Conservation (phyloP, 2,329 filamentous ascomycete genomes). For the Alternaria rosae region DNA sequence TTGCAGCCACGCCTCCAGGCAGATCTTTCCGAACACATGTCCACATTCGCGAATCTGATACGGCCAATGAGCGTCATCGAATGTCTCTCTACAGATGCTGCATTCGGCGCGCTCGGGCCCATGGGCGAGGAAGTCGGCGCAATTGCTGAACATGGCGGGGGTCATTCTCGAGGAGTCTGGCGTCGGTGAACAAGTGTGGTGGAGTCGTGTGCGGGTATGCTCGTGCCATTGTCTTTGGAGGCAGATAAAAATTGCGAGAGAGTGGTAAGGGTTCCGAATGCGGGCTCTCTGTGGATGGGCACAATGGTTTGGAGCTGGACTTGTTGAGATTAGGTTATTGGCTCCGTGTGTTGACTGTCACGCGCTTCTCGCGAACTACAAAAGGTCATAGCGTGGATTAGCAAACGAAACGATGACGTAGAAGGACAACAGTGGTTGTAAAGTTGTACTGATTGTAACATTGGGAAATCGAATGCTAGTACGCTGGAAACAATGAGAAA, state of each 20-base stretch:
- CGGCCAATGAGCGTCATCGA: background rate
- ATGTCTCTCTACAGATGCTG: background rate
- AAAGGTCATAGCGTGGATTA: background rate
- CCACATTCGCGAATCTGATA: background rate
- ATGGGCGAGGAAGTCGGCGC: background rate
- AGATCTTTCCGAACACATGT: background rate
- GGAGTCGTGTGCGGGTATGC: background rate
- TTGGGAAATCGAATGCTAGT: background rate
- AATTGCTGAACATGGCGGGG: background rate
- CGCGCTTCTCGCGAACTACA: background rate
- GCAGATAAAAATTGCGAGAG: fast-evolving
- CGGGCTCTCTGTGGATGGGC: background rate
- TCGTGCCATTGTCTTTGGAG: fast-evolving
- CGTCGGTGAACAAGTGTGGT: background rate
- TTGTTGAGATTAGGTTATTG: background rate
- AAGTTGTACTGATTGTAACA: background rate
- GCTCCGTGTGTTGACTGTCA: background rate
- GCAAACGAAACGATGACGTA: background rate
- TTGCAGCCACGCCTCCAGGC: background rate
- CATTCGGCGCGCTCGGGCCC: background rate
- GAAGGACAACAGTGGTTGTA: background rate
- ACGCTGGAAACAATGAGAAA: background rate
- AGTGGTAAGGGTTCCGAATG: background rate
- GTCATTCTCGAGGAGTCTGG: fast-evolving
- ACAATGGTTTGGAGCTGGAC: too few relatives aligned